These are phyloP conservation scores for Sonneratia caseolaris DNA, from an alignment of 345 rosid species.

Conservation along the genomic window DNA sequence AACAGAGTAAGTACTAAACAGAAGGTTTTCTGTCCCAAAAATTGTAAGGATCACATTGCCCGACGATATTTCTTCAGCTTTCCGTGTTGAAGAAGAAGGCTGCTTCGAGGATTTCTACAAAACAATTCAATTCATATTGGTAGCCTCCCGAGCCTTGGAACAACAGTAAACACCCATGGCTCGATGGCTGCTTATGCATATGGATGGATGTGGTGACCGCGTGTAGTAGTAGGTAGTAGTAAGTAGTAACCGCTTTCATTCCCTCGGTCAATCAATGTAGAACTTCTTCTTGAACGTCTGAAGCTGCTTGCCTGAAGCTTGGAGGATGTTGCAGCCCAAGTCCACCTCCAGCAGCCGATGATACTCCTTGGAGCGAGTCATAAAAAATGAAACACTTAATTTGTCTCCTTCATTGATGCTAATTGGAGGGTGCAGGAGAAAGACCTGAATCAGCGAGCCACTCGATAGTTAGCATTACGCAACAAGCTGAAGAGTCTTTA, in stretches of 20 bases:
- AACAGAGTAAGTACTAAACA: no score
- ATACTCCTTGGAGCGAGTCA: slow-evolving; percentile 82
- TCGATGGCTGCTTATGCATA: background rate
- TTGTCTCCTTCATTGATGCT: slow-evolving; percentile 45
- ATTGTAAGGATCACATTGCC: background rate
- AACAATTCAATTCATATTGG: background rate
- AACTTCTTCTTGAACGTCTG: slow-evolving; percentile 47
- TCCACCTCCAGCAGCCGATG: slow-evolving; percentile 85
- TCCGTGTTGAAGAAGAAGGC: background rate
- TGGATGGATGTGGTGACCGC: background rate
- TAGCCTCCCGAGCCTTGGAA: background rate
- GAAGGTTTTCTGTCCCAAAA: background rate
- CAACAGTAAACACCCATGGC: background rate
- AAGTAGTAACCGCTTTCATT: background rate
- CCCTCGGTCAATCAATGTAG: slow-evolving; percentile 55
- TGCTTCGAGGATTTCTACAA: background rate
- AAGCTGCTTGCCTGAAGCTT: slow-evolving; percentile 38
- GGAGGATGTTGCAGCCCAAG: slow-evolving; percentile 47
- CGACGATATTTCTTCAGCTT: background rate
- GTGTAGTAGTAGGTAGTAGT: background rate
- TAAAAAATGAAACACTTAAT: slow-evolving; percentile 48
- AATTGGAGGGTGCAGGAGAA: slow-evolving; percentile 47
- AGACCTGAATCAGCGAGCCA: slow-evolving; percentile 40
- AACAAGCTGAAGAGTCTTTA: background rate
- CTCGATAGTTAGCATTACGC: background rate